These are phyloP conservation scores for Dovyalis caffra DNA, from an alignment of 345 rosid species.

Conservation along the genomic window DNA sequence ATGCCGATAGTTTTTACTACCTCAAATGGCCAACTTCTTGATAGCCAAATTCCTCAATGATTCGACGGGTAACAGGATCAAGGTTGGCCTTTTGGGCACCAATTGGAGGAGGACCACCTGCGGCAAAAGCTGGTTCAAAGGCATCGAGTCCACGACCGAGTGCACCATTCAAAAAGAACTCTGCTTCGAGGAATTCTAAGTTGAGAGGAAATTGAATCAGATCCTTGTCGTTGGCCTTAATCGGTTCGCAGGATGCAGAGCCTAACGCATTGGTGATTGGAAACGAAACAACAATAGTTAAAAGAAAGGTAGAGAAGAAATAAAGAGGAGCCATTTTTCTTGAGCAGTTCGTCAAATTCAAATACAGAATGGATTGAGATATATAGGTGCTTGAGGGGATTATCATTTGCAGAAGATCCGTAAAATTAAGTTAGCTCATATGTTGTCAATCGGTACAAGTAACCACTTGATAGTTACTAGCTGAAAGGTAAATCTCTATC, in stretches of 20 bases:
- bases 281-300: too few relatives aligned
- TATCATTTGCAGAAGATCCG: too few relatives aligned
- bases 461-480: too few relatives aligned
- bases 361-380: too few relatives aligned
- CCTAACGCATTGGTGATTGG: too few relatives aligned
- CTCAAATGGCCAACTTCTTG: conserved; percentile 75
- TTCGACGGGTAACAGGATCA: conserved; percentile 31
- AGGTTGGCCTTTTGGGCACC: conserved; percentile 60
- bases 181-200: conserved; percentile 62
- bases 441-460: too few relatives aligned
- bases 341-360: too few relatives aligned
- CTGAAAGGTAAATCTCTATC: too few relatives aligned
- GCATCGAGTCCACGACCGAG: conserved; percentile 56
- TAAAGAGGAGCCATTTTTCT: too few relatives aligned
- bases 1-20: conserved; percentile 15
- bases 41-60: conserved; percentile 62
- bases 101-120: conserved; percentile 56
- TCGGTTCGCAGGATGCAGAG: conserved; percentile 25
- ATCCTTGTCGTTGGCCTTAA: conserved; percentile 43
- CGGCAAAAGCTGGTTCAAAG: conserved; percentile 37
- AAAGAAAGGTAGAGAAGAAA: too few relatives aligned
- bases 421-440: too few relatives aligned
- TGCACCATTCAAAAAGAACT: conserved; percentile 51
- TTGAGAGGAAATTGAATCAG: conserved; percentile 51
- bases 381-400: too few relatives aligned